Conservation (phyloP, 2,329 filamentous ascomycete genomes). For the Ceratocystis cacaofunesta region DNA sequence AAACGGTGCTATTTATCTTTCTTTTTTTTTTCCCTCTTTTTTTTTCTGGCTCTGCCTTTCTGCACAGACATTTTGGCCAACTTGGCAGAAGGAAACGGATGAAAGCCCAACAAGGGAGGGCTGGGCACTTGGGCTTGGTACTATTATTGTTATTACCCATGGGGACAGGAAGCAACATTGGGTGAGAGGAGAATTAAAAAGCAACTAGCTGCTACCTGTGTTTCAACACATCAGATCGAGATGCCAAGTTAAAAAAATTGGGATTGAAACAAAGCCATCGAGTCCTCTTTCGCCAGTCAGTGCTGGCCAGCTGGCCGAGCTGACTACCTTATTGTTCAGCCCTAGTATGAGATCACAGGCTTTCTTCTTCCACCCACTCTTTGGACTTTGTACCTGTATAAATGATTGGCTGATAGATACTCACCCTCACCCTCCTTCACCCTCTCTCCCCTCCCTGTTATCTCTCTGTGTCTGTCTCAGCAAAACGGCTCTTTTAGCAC, state of each 20-base stretch:
- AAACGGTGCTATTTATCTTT: neutral
- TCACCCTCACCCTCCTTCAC: neutral
- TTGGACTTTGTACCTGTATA: neutral
- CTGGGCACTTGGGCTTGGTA: too few species aligned
- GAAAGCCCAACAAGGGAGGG: neutral
- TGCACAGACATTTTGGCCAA: neutral
- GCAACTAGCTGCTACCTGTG: too few species aligned
- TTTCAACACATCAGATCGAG: too few species aligned
- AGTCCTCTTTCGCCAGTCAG: neutral
- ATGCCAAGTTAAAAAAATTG: too few species aligned
- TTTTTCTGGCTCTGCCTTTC: neutral
- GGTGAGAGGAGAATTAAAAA: too few species aligned
- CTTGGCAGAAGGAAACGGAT: neutral
- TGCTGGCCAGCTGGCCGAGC: too few species aligned
- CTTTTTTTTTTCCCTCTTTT: too few species aligned
- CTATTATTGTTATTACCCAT: too few species aligned
- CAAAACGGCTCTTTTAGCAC: neutral
- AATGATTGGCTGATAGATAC: neutral
- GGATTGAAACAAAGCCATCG: too few species aligned
- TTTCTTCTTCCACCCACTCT: neutral
- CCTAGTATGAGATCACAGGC: neutral
- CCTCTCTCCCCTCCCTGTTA: neutral
- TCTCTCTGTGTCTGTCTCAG: neutral
- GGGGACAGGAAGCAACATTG: too few species aligned
- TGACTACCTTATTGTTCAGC: neutral